Conservation (phyloP, 331 rosid species). For the Stylosanthes scabra region DNA sequence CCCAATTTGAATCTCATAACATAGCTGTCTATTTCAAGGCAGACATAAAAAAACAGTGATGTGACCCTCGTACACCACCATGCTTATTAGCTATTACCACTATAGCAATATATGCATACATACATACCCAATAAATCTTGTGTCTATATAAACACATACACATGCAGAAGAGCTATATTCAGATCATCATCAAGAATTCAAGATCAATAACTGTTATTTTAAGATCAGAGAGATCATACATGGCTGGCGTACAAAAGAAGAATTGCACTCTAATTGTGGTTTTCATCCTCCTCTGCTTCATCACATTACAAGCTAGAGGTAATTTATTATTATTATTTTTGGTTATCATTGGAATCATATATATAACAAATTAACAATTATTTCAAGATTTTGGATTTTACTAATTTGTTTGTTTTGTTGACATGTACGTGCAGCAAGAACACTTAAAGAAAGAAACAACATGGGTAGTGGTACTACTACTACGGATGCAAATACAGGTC, state of each 20-base stretch:
- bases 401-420: slow-evolving; percentile 19
- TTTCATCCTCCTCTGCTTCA: slow-evolving; percentile 63
- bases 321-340: slow-evolving; percentile 16
- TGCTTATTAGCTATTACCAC: slow-evolving; percentile 34
- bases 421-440: slow-evolving; percentile 49
- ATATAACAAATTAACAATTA: neutral
- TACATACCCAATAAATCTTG: slow-evolving; percentile 30
- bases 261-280: slow-evolving; percentile 54
- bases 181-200: neutral
- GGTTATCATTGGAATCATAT: neutral
- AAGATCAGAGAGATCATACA: neutral
- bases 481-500: slow-evolving; percentile 8
- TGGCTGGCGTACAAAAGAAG: slow-evolving; percentile 50
- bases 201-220: too few species aligned
- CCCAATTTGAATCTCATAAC: slow-evolving; percentile 24
- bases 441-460: slow-evolving; percentile 42
- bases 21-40: slow-evolving; percentile 47
- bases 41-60: slow-evolving; percentile 70
- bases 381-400: neutral
- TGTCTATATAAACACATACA: slow-evolving; percentile 52
- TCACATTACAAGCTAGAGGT: slow-evolving; percentile 64
- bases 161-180: too few species aligned
- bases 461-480: neutral
- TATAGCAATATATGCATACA: neutral
- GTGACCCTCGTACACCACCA: slow-evolving; percentile 55